phyloP scores from a whole-genome alignment of 1,139 yeast species.

The Saccharomyces hybrid region DNA sequence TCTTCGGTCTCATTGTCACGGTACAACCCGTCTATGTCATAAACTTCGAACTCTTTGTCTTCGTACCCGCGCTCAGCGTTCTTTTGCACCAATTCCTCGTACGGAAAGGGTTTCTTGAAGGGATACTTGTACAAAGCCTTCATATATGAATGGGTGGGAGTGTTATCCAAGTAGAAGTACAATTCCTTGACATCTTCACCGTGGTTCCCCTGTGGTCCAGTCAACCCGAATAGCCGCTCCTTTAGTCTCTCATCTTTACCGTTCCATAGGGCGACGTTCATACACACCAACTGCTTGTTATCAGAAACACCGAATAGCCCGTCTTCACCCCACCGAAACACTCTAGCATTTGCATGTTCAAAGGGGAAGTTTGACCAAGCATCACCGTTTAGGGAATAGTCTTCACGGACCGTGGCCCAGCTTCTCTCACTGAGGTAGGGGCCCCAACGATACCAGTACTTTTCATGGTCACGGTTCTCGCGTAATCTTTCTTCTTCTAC shows the following conservation, averaged over 20 bases:
- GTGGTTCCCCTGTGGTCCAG: conserved; percentile 91
- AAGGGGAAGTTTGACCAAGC: conserved; percentile 92
- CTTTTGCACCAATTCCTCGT: conserved; percentile 63
- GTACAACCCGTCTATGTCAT: conserved; percentile 28
- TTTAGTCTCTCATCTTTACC: conserved; percentile 80
- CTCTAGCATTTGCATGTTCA: conserved; percentile 75
- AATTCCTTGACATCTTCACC: conserved; percentile 93
- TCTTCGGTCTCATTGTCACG: conserved; percentile 46
- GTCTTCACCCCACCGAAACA: conserved; percentile 95
- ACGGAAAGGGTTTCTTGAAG: conserved; percentile 67
- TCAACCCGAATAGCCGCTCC: conserved; percentile 81
- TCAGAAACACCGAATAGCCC: conserved; percentile 91
- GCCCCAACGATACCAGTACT: conserved; percentile 87
- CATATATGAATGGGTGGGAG: conserved; percentile 92
- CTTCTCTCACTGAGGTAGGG: conserved; percentile 85
- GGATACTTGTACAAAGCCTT: conserved; percentile 91
- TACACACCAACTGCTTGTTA: conserved; percentile 69
- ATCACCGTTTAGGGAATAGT: conserved; percentile 78
- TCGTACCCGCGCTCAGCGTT: conserved; percentile 42
- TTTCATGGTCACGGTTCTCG: conserved; percentile 49
- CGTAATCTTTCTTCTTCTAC: conserved; percentile 65
- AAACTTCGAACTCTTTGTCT: conserved; percentile 50
- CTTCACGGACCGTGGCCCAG: conserved; percentile 93
- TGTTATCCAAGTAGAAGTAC: conserved; percentile 79
- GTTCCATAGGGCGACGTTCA: conserved; percentile 86